Evolutionary conservation across 208 protist species (phyloP), one percentile per base, ranked within the genome.

Genomic region (Acanthamoeba lenticulata): DNA sequence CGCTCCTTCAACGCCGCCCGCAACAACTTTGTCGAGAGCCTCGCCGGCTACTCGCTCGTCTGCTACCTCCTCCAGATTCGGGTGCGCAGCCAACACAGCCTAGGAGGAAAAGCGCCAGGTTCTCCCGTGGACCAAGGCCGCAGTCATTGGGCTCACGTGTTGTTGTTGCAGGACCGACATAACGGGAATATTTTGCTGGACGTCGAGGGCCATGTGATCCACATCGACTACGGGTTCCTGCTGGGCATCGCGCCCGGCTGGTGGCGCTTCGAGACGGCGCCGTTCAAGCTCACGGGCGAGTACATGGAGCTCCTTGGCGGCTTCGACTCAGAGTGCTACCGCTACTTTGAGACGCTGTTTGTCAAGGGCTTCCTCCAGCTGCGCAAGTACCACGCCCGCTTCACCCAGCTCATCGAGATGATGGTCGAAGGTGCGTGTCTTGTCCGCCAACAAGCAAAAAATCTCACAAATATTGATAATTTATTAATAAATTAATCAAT

Each of bases 171-270:
- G 40, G 57, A 49, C 38, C 60, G 95, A 65, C 95, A 96, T 52
- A 32, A 96, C 45, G 94, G 94, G 11, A 96, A 96, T 74, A 90
- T 96, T 36, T 86, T 96, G 94, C 15, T 96, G 15, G 92, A 96
- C 2, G 19, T 95, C 9, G 24, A 91, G 13, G 72, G 94, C 11
- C 29, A 96, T 29, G 81, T 96, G n/a, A 94, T 96, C 24, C 95
- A 96, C 38, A 96, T 96, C 65, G 95, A 96, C 27, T 96, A 95
- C 67, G 95, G 95, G 11, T 96, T 97, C 55, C 95, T 96, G 27
- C 49, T 96, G 29, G 93, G 94, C 34, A 88, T 81, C 19, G 40
- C 44, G 13, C 91, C 91, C 5, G 91, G 91, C 32, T 44, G 7
- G 44, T 83, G 65, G 65, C n/a, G 90, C 29, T 94, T 94, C 57